Evolutionary conservation across 2,329 filamentous ascomycete genomes (phyloP), one percentile per base, ranked within the genome.

Genomic region (Fusarium brachygibbosum): DNA sequence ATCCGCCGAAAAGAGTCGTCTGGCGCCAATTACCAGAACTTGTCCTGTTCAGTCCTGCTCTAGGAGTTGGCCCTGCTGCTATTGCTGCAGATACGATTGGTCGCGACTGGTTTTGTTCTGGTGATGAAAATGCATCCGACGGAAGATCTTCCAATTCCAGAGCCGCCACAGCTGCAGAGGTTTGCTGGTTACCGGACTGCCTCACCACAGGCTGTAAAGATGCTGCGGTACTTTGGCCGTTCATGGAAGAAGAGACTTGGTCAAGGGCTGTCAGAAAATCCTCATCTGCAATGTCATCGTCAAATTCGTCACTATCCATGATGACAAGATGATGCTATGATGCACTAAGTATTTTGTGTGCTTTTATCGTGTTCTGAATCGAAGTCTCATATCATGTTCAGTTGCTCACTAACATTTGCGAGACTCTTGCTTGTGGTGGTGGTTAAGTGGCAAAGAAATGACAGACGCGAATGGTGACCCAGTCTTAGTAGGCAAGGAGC

Each of bases 101-200:
- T 14, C 54, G 61, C 29, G 58, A 56, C 14, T 65, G 62, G 17
- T 56, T 61, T 19, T 76, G 77, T 46, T 82, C 79, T 7, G 88
- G 86, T 2, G 89, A 85, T 51, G 88, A 89, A 74, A 94, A 94
- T 2, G 90, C 91, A 82, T 93, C 86, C 3, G 87, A 84, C 0
- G 89, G 86, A 48, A 90, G 78, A 65, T 87, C 84, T 31, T 87
- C 85, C 5, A 90, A 75, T 34, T 87, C 83, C 29, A 74, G 56
- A 4, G 74, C 72, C n/a, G 71, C 70, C 6, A 55, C 65, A 12
- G 61, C 51, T 21, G 63, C 64, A 23, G 55, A 44, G 28, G 60
- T 63, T 45, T 66, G 61, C 12, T 63, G 60, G 9, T 21, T 53
- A n/a, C 37, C 40, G 11, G 37, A 14, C 13, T 48, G 38, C 12